Evolutionary conservation across 1,284 basidiomycete genomes (phyloP).

Genomic region (Mrakiaceae sp.): DNA sequence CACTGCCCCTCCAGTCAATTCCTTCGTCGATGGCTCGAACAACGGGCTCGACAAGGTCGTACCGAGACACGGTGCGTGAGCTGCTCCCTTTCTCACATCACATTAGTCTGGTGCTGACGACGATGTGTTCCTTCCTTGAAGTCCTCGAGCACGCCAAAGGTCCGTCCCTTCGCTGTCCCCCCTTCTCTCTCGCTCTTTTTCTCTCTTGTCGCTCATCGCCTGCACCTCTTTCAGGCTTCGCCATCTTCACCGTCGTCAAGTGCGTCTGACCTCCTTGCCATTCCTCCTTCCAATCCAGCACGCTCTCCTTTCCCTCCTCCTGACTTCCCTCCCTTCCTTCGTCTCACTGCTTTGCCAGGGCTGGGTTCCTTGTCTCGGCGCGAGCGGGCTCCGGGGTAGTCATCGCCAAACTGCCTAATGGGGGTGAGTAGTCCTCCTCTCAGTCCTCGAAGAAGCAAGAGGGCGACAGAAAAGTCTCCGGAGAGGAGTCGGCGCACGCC

Average conservation of each 20-base stretch:
- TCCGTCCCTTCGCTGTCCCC: no score
- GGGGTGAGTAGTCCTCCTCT: slow-evolving; percentile 47
- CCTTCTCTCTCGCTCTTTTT: no score
- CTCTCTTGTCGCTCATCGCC: no score
- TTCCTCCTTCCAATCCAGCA: not conserved
- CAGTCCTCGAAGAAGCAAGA: not conserved
- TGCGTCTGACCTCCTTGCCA: not conserved
- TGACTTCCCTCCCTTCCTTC: not conserved
- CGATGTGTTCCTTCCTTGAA: not conserved
- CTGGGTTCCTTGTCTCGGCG: slow-evolving; percentile 46
- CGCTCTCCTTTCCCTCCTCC: no score
- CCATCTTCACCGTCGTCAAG: slow-evolving; percentile 45
- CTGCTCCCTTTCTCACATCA: slow-evolving; percentile 25
- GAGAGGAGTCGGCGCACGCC: no score
- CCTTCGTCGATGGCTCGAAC: slow-evolving; percentile 34
- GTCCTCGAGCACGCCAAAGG: slow-evolving; percentile 37
- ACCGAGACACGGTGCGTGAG: slow-evolving; percentile 29
- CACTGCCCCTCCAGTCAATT: slow-evolving; percentile 25
- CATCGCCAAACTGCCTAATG: slow-evolving; percentile 72
- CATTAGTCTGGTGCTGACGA: not conserved
- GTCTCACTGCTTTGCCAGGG: slow-evolving; percentile 26
- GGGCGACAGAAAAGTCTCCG: no score
- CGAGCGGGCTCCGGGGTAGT: slow-evolving; percentile 82
- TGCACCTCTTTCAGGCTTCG: slow-evolving; percentile 31
- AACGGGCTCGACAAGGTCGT: slow-evolving; percentile 36